Conservation (phyloP, 306 rosid species). For the Abrus precatorius region DNA sequence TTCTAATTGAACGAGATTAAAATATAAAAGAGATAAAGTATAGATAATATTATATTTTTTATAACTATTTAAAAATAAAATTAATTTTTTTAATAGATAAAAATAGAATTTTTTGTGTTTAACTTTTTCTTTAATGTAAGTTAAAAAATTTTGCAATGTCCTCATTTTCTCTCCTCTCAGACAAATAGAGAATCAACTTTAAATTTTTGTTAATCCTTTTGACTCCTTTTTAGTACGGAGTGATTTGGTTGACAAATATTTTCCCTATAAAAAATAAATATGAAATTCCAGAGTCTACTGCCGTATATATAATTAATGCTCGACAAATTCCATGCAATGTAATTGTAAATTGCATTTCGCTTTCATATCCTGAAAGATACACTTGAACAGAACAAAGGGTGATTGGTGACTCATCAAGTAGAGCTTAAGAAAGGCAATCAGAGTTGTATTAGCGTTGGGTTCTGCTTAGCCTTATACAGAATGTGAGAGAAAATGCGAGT, state of each 20-base stretch:
- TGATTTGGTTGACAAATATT: conserved; percentile 41
- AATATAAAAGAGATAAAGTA: no score
- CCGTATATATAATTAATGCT: conserved; percentile 38
- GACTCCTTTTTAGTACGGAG: conserved; percentile 29
- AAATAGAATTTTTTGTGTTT: no score
- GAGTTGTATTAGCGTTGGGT: conserved; percentile 43
- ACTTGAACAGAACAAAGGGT: conserved; percentile 50
- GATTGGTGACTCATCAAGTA: conserved; percentile 48
- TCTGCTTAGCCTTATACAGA: conserved; percentile 57
- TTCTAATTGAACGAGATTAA: background rate
- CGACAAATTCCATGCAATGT: conserved; percentile 42
- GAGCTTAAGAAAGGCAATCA: conserved; percentile 66
- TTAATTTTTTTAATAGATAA: no score
- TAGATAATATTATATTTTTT: no score
- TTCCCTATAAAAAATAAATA: background rate
- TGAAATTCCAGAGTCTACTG: conserved; percentile 29
- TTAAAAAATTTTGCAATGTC: no score
- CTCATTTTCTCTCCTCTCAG: no score
- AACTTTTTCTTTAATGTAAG: no score
- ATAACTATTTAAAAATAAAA: no score
- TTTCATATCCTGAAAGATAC: conserved; percentile 57
- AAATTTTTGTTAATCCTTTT: conserved; percentile 6
- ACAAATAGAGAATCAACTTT: background rate
- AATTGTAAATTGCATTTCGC: conserved; percentile 48
- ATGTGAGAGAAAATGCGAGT: conserved; percentile 53